phyloP scores from a whole-genome alignment of 108 stramenopile genomes.

The Discostella stelligeroides region DNA sequence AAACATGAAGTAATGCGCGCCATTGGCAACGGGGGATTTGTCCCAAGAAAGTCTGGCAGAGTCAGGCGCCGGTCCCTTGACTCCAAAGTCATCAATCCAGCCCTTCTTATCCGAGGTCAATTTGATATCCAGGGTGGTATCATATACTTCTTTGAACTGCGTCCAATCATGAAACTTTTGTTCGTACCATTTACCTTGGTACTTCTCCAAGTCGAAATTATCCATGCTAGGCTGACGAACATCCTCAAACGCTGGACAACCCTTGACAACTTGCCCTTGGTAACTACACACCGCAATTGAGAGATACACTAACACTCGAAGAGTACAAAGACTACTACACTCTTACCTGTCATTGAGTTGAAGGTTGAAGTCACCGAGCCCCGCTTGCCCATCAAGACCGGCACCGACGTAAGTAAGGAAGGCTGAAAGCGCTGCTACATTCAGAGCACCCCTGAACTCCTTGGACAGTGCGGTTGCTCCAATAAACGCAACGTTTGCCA shows the following conservation, averaged over 20 bases:
- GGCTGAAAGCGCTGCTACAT: slow-evolving; percentile 72
- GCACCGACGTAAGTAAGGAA: slow-evolving; percentile 82
- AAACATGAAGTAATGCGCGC: slow-evolving; percentile 92
- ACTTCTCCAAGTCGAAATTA: slow-evolving; percentile 85
- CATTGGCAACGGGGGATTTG: slow-evolving; percentile 90
- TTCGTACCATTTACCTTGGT: slow-evolving; percentile 91
- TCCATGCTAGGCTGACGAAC: slow-evolving; percentile 88
- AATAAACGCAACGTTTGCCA: slow-evolving; percentile 75
- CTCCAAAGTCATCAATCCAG: slow-evolving; percentile 91
- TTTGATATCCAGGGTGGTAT: slow-evolving; percentile 90
- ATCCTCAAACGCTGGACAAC: slow-evolving; percentile 88
- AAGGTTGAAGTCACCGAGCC: slow-evolving; percentile 85
- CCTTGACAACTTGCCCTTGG: slow-evolving; percentile 79
- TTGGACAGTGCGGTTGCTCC: slow-evolving; percentile 66
- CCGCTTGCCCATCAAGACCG: slow-evolving; percentile 84
- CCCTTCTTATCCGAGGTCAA: slow-evolving; percentile 58
- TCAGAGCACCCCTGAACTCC: slow-evolving; percentile 77
- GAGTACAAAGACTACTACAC: no score
- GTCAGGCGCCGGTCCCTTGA: slow-evolving; percentile 85
- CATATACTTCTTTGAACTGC: slow-evolving; percentile 94
- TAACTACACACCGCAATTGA: no score
- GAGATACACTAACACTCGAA: no score
- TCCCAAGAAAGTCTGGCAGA: slow-evolving; percentile 84
- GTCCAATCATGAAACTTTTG: slow-evolving; percentile 94
- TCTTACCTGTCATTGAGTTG: slow-evolving; percentile 68